Percentiles rank a stretch among this genome's conserved stretches.
phyloP scores from a whole-genome alignment of 2,329 filamentous ascomycete species.

The Fusarium sp. region DNA sequence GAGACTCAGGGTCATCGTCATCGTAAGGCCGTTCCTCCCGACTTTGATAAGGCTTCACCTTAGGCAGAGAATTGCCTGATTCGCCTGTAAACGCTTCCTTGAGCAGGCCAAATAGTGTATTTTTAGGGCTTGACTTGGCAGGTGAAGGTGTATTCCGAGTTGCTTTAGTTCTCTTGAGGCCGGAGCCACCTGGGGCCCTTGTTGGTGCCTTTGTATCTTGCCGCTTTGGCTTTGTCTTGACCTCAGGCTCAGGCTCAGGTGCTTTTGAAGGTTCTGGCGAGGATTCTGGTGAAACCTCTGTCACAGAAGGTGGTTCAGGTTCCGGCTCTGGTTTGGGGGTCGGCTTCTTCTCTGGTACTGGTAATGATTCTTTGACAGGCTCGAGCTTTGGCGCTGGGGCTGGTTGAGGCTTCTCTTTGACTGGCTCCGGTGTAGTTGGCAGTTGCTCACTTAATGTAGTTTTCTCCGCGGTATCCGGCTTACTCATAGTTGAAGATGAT shows the following conservation, averaged over 20 bases:
- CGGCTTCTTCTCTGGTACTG: slow-evolving; percentile 27
- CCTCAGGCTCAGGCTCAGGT: slow-evolving; percentile 15
- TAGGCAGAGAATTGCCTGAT: slow-evolving; percentile 63
- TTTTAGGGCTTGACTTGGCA: slow-evolving; percentile 61
- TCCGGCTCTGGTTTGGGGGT: slow-evolving; percentile 18
- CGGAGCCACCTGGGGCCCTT: slow-evolving; percentile 49
- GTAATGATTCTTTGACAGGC: slow-evolving; percentile 27
- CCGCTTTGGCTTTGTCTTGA: slow-evolving; percentile 38
- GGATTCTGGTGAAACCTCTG: slow-evolving; percentile 19
- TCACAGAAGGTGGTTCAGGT: slow-evolving; percentile 11
- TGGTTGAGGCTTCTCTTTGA: slow-evolving; percentile 18
- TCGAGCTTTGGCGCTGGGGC: slow-evolving; percentile 22
- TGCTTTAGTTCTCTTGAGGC: slow-evolving; percentile 68
- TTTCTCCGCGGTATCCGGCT: slow-evolving; percentile 36
- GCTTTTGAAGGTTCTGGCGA: slow-evolving; percentile 28
- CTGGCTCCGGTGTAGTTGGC: slow-evolving; percentile 15
- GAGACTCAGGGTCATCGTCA: slow-evolving; percentile 44
- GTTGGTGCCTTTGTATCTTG: slow-evolving; percentile 37
- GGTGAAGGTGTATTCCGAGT: slow-evolving; percentile 65
- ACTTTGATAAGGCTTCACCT: slow-evolving; percentile 63
- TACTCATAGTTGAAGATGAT: slow-evolving; percentile 42
- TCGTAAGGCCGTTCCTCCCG: slow-evolving; percentile 58
- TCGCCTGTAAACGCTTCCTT: slow-evolving; percentile 74
- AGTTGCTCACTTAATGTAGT: slow-evolving; percentile 16
- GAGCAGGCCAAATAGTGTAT: slow-evolving; percentile 69